A percentile compares a stretch with the other conserved stretches of the same genome.
Conservation (phyloP, 208 protist genomes). For the Wallacemonas sp. region DNA sequence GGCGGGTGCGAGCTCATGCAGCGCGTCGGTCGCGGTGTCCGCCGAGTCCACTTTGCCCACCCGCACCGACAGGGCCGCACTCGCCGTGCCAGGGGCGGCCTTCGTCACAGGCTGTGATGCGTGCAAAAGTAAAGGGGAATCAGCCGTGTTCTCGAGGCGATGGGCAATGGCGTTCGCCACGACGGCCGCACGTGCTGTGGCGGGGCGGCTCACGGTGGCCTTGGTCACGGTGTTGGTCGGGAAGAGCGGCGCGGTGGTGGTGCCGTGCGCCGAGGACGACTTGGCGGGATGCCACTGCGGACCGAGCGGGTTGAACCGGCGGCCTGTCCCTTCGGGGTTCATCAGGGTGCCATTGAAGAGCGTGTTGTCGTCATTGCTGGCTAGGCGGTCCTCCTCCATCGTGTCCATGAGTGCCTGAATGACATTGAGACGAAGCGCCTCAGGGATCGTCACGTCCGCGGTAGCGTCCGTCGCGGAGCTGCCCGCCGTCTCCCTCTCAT, state of each 20-base stretch:
- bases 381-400: slow-evolving; percentile 16
- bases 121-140: too few species aligned
- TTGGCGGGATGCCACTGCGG: neutral
- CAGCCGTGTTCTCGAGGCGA: neutral
- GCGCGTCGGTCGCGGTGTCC: too few species aligned
- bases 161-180: neutral
- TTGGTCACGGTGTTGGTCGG: slow-evolving; percentile 5
- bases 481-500: too few species aligned
- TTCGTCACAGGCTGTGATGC: too few species aligned
- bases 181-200: neutral
- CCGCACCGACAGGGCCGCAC: too few species aligned
- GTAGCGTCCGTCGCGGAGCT: too few species aligned
- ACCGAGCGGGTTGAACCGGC: neutral
- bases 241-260: neutral
- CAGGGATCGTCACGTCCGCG: neutral
- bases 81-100: too few species aligned
- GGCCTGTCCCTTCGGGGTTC: neutral
- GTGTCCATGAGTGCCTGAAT: slow-evolving; percentile 8
- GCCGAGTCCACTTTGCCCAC: too few species aligned
- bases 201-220: neutral
- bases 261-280: too few species aligned
- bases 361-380: slow-evolving; percentile 13
- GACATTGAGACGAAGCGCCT: neutral
- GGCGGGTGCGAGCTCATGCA: slow-evolving; percentile 11
- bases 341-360: slow-evolving; percentile 21